These are phyloP conservation scores for Mantamonas sphyraenae DNA, from an alignment of 78 protist genomes.

Conservation along the genomic window DNA sequence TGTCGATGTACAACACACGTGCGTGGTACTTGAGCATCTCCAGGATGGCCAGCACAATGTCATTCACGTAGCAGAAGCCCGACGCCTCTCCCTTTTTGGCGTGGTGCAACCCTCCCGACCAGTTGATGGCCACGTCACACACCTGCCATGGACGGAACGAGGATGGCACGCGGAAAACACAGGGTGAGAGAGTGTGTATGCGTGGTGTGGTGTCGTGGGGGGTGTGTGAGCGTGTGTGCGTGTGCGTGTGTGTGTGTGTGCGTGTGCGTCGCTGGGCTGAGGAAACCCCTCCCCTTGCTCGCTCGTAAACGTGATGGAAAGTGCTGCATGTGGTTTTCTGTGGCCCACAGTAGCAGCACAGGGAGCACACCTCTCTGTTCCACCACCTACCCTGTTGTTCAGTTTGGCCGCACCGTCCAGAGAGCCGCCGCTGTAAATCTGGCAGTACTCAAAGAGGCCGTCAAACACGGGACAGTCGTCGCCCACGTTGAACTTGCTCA, in stretches of 20 bases:
- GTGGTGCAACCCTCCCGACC: conserved; percentile 99
- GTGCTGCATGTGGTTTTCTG: too few species aligned
- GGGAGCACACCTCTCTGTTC: too few species aligned
- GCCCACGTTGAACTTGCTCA: conserved; percentile 72
- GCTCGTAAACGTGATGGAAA: too few species aligned
- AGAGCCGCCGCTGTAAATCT: conserved; percentile 94
- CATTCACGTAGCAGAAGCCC: conserved; percentile 98
- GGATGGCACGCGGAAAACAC: too few species aligned
- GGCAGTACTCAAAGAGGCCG: conserved; percentile 90
- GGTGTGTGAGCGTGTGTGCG: too few species aligned
- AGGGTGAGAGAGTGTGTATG: too few species aligned
- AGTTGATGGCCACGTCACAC: conserved; percentile 91
- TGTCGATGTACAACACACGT: conserved; percentile 90
- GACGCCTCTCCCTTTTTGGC: conserved; percentile 93
- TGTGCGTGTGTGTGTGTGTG: too few species aligned
- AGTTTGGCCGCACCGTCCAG: conserved; percentile 56
- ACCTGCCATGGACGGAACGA: not conserved
- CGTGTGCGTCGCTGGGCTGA: too few species aligned
- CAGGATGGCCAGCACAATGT: conserved; percentile 93
- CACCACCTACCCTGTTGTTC: conserved; percentile 27
- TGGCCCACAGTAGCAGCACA: too few species aligned
- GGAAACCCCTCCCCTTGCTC: too few species aligned
- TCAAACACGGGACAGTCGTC: conserved; percentile 97
- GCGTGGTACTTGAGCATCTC: conserved; percentile 85
- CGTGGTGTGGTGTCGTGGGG: too few species aligned